phyloP scores from a whole-genome alignment of 2,329 filamentous ascomycete genomes.

The Botrytis fragariae region DNA sequence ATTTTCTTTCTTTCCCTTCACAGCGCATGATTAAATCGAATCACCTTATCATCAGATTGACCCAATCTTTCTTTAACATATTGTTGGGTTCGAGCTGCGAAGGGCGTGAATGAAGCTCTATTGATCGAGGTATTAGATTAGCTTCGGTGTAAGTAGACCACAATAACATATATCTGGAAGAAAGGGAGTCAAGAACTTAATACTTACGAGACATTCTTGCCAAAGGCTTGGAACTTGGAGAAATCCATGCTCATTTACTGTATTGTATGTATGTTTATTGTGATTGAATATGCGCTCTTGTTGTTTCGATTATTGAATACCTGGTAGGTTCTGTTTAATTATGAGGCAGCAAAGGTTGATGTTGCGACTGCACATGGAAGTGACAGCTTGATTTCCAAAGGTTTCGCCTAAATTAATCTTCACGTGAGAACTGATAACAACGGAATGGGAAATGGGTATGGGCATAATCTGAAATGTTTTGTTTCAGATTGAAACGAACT shows the following conservation, averaged over 20 bases:
- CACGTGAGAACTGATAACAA: conserved; percentile 16
- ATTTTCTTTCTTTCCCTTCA: background rate
- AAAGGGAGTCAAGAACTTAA: conserved; percentile 24
- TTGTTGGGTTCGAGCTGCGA: conserved; percentile 91
- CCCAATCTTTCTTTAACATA: conserved; percentile 98
- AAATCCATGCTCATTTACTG: conserved; percentile 51
- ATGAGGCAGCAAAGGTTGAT: conserved; percentile 17
- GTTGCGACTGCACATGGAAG: conserved; percentile 12
- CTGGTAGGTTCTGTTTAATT: conserved; percentile 10
- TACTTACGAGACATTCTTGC: conserved; percentile 66
- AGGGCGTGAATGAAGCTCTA: conserved; percentile 85
- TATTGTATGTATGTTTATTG: background rate
- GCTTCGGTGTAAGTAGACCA: conserved; percentile 24
- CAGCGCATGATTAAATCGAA: conserved; percentile 15
- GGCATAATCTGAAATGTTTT: background rate
- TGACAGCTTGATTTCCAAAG: background rate
- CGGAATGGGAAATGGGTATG: background rate
- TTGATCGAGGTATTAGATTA: conserved; percentile 41
- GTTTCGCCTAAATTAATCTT: conserved; percentile 12
- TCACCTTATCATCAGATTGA: conserved; percentile 87
- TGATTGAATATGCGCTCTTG: background rate
- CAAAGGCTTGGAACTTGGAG: conserved; percentile 62
- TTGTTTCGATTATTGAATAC: background rate
- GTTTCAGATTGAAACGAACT: background rate
- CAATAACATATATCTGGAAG: conserved; percentile 26